phyloP scores from a whole-genome alignment of 2,329 filamentous ascomycete genomes.

The Elsinoe necatrix region DNA sequence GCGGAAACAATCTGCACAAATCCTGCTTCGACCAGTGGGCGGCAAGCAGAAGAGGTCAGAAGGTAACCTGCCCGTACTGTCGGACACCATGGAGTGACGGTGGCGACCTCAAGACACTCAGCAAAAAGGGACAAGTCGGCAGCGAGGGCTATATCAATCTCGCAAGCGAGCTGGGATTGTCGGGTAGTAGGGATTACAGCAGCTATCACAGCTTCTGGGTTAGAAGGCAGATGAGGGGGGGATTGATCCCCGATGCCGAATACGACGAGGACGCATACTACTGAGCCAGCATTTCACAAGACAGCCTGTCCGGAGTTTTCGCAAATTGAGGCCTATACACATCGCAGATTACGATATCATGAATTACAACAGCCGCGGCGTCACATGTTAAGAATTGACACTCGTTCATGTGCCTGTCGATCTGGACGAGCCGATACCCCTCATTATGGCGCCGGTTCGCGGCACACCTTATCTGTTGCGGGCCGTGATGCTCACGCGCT shows the following conservation, averaged over 20 bases:
- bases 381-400: neutral
- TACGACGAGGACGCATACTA: neutral
- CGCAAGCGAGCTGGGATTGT: constrained; percentile 26
- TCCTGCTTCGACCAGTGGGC: constrained; percentile 49
- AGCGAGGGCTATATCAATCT: constrained; percentile 29
- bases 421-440: constrained; percentile 8
- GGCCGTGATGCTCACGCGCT: neutral
- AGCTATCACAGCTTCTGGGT: constrained; percentile 26
- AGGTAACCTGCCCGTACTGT: constrained; percentile 29
- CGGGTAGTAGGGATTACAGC: constrained; percentile 25
- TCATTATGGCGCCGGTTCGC: neutral
- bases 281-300: neutral
- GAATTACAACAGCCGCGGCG: neutral
- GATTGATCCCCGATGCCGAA: neutral
- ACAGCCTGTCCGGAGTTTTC: too few species aligned
- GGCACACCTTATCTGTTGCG: neutral
- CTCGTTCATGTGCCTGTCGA: neutral
- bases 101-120: constrained; percentile 21
- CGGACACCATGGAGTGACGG: constrained; percentile 23
- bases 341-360: constrained; percentile 7
- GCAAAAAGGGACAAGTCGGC: constrained; percentile 21
- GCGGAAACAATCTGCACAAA: constrained; percentile 55
- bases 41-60: constrained; percentile 22
- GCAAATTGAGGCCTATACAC: too few species aligned
- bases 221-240: constrained; percentile 17